A percentile compares a stretch with the other conserved stretches of the same genome.
Conservation (phyloP, 169 alveolate species). For the Cryptosporidium parvum region DNA sequence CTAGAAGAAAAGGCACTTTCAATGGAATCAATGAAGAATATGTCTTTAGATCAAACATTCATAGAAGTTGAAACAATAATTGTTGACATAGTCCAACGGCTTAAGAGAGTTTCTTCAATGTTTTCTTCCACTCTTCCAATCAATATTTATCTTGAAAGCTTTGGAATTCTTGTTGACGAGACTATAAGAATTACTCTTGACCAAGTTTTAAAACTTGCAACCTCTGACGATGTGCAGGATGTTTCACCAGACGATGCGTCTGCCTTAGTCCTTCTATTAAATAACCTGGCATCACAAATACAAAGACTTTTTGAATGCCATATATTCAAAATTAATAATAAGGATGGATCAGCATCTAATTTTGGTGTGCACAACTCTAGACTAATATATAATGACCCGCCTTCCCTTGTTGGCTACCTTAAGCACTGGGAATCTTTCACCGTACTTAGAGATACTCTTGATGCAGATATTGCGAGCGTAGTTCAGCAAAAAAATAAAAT, state of each 20-base stretch:
- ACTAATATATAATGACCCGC: conserved; percentile 51
- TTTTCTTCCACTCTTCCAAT: conserved; percentile 48
- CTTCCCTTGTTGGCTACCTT: conserved; percentile 42
- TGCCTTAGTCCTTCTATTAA: conserved; percentile 40
- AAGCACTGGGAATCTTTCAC: conserved; percentile 55
- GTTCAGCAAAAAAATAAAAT: conserved; percentile 59
- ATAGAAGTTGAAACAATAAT: conserved; percentile 50
- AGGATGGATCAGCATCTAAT: conserved; percentile 13
- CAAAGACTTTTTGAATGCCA: conserved; percentile 63
- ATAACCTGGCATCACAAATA: conserved; percentile 37
- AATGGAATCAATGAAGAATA: conserved; percentile 33
- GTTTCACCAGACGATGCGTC: conserved; percentile 62
- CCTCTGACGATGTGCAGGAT: conserved; percentile 17
- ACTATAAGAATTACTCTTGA: conserved; percentile 26
- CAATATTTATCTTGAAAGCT: conserved; percentile 40
- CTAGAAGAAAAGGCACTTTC: conserved; percentile 44
- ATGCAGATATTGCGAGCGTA: conserved; percentile 65
- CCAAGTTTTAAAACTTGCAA: conserved; percentile 52
- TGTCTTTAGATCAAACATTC: conserved; percentile 51
- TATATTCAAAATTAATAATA: conserved; percentile 20
- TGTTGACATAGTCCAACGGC: conserved; percentile 45
- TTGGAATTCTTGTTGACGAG: conserved; percentile 61
- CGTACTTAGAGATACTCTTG: conserved; percentile 55
- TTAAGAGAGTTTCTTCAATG: conserved; percentile 39
- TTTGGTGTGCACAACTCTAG: conserved; percentile 30